Percentiles rank a stretch among this genome's conserved stretches.
Conservation (phyloP, 73 alveolate genomes). For the Uronychia setigera region DNA sequence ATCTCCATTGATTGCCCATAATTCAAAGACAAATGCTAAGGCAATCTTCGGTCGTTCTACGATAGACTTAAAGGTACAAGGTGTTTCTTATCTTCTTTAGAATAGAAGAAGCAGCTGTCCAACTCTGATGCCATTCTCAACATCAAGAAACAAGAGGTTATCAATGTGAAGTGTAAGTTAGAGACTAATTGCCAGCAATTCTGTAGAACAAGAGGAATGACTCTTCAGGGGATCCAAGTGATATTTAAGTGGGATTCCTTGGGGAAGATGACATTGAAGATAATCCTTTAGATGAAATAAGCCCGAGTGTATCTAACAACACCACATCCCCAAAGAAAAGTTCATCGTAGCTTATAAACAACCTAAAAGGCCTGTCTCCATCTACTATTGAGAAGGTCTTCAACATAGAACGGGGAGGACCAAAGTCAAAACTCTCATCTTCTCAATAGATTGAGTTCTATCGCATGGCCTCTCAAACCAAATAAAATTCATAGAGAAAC, state of each 20-base stretch:
- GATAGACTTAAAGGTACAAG: conserved; percentile 38
- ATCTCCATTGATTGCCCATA: conserved; percentile 56
- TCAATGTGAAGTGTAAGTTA: not conserved
- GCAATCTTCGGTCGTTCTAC: conserved; percentile 48
- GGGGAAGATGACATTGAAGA: not conserved
- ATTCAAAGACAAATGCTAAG: conserved; percentile 40
- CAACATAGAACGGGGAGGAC: not conserved
- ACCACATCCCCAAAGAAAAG: not conserved
- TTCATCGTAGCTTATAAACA: not conserved
- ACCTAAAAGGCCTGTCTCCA: not conserved
- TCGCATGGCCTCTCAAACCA: too few species aligned
- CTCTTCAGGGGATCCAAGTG: not conserved
- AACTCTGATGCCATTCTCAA: not conserved
- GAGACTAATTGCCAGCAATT: not conserved
- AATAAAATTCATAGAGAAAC: too few species aligned
- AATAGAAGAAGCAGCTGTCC: conserved; percentile 1
- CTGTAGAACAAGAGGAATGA: not conserved
- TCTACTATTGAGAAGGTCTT: not conserved
- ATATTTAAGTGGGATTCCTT: too few species aligned
- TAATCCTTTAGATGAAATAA: too few species aligned
- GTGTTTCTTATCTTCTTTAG: not conserved
- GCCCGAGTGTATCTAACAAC: too few species aligned
- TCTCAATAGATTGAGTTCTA: not conserved
- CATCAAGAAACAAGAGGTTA: conserved; percentile 1
- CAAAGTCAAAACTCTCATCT: not conserved